Evolutionary conservation across 495 filamentous ascomycete species (phyloP).

Genomic region (Ramalina intermedia): DNA sequence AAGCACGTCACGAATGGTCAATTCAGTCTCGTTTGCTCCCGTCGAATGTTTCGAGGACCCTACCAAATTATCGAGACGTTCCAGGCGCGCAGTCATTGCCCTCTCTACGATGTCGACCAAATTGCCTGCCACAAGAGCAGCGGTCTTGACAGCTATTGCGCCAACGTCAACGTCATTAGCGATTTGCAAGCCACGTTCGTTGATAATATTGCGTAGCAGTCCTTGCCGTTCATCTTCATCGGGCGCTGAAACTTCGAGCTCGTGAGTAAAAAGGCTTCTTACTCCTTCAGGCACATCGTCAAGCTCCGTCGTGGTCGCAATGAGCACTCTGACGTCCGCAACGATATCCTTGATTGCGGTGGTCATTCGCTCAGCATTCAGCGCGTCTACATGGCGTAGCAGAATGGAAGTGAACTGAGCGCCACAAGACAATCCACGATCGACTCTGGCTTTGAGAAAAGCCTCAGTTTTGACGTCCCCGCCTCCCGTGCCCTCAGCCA

Average conservation of each 20-base stretch:
- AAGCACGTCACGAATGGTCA: slow-evolving; percentile 66
- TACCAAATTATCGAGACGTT: slow-evolving; percentile 59
- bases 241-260: slow-evolving; percentile 84
- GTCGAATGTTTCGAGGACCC: slow-evolving; percentile 9
- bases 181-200: slow-evolving; percentile 55
- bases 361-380: slow-evolving; percentile 81
- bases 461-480: slow-evolving; percentile 88
- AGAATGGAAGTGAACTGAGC: slow-evolving; percentile 68
- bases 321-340: slow-evolving; percentile 55
- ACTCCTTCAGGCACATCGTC: slow-evolving; percentile 86
- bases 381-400: slow-evolving; percentile 73
- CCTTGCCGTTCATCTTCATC: slow-evolving; percentile 88
- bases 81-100: slow-evolving; percentile 57
- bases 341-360: slow-evolving; percentile 69
- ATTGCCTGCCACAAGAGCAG: slow-evolving; percentile 87
- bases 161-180: slow-evolving; percentile 69
- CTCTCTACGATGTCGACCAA: slow-evolving; percentile 88
- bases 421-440: slow-evolving; percentile 79
- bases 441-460: slow-evolving; percentile 71
- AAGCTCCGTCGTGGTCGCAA: slow-evolving; percentile 88
- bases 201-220: slow-evolving; percentile 61
- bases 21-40: slow-evolving; percentile 19
- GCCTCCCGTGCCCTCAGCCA: slow-evolving; percentile 73
- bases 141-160: slow-evolving; percentile 82
- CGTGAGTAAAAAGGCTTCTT: slow-evolving; percentile 83